A percentile compares a stretch with the other conserved stretches of the same genome.
These are phyloP conservation scores for Hypoxylon sp. DNA, from an alignment of 2,329 filamentous ascomycete genomes.

Conservation along the genomic window DNA sequence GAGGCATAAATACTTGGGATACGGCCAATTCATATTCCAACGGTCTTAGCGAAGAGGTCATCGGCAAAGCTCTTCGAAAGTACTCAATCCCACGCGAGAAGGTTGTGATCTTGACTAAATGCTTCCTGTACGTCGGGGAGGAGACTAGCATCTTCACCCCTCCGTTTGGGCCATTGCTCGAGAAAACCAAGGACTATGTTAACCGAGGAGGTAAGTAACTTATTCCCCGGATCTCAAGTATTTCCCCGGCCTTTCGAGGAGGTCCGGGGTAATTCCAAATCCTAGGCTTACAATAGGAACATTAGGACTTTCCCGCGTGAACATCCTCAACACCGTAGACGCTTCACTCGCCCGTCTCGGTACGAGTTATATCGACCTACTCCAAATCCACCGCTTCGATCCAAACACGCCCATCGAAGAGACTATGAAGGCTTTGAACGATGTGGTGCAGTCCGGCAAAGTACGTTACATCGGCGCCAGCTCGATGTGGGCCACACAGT, in stretches of 20 bases:
- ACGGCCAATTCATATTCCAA: constrained; percentile 74
- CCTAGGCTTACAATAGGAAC: constrained; percentile 10
- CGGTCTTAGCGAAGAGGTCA: constrained; percentile 76
- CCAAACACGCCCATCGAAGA: constrained; percentile 68
- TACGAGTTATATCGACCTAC: constrained; percentile 59
- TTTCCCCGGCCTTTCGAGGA: background rate
- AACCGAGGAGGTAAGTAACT: constrained; percentile 50
- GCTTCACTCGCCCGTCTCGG: constrained; percentile 61
- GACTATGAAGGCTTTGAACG: constrained; percentile 74
- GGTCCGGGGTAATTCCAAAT: constrained; percentile 9
- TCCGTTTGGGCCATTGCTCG: constrained; percentile 39
- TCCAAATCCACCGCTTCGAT: constrained; percentile 75
- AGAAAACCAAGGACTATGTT: constrained; percentile 58
- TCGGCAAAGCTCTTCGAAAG: constrained; percentile 75
- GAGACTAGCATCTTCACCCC: constrained; percentile 50
- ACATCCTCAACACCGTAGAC: constrained; percentile 60
- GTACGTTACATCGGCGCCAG: constrained; percentile 69
- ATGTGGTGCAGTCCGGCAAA: constrained; percentile 71
- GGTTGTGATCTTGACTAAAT: constrained; percentile 76
- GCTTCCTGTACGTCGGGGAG: constrained; percentile 55
- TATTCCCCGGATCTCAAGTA: background rate
- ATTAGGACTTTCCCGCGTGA: constrained; percentile 55
- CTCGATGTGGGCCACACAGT: constrained; percentile 66
- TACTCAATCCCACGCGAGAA: constrained; percentile 76
- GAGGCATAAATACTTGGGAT: constrained; percentile 72